Percentiles rank a stretch among this genome's conserved stretches.
Evolutionary conservation across 2,329 filamentous ascomycete genomes (phyloP).

Genomic region (Pseudocercospora pini-densiflorae): DNA sequence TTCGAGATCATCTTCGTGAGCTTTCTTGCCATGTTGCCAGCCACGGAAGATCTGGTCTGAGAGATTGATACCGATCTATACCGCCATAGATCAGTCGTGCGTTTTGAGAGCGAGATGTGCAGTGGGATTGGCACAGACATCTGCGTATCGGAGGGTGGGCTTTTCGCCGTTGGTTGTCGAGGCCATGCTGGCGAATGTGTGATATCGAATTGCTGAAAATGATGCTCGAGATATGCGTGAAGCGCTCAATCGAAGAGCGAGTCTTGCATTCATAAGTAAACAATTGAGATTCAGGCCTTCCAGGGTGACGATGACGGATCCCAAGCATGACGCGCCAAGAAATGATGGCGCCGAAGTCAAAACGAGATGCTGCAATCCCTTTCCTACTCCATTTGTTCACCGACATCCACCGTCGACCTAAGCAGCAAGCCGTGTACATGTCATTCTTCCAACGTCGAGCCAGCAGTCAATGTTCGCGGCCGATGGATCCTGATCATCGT

Average conservation of each 20-base stretch:
- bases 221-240: neutral
- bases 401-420: no score
- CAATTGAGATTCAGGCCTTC: no score
- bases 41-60: slow-evolving; percentile 90
- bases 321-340: neutral
- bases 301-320: no score
- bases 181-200: slow-evolving; percentile 7
- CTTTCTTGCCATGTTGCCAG: slow-evolving; percentile 77
- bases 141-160: slow-evolving; percentile 24
- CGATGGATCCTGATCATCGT: no score
- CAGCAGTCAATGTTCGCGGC: no score
- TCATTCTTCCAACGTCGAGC: no score
- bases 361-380: no score
- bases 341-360: neutral
- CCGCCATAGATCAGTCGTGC: slow-evolving; percentile 9
- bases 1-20: slow-evolving; percentile 73
- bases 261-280: slow-evolving; percentile 11
- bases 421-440: no score
- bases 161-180: slow-evolving; percentile 13
- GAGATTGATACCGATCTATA: slow-evolving; percentile 87
- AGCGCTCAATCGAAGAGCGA: slow-evolving; percentile 12
- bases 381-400: no score
- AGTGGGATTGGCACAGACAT: slow-evolving; percentile 26
- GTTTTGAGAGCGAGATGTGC: neutral
- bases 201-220: neutral